A percentile compares a stretch with the other conserved stretches of the same genome.
Evolutionary conservation across 164 flowering plant species (phyloP).

Genomic region (Tetrastigma voinierianum): DNA sequence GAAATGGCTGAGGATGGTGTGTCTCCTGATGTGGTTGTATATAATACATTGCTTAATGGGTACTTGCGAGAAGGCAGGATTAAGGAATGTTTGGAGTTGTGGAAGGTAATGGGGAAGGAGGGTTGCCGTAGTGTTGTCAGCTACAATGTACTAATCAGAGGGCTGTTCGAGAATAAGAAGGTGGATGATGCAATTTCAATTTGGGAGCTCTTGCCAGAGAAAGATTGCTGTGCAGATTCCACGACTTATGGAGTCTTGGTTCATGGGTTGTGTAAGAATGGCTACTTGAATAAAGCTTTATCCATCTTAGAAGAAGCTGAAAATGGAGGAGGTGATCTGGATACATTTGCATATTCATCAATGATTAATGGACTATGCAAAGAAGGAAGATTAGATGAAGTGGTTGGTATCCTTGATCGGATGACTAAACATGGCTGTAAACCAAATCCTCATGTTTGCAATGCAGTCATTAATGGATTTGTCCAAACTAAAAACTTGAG

Average conservation of each 20-base stretch:
- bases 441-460: slow-evolving; percentile 52
- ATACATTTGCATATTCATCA: slow-evolving; percentile 64
- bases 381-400: slow-evolving; percentile 63
- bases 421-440: slow-evolving; percentile 46
- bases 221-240: slow-evolving; percentile 48
- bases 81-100: slow-evolving; percentile 44
- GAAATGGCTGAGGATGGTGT: slow-evolving; percentile 29
- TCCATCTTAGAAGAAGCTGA: slow-evolving; percentile 51
- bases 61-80: slow-evolving; percentile 46
- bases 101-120: slow-evolving; percentile 62
- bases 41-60: slow-evolving; percentile 75
- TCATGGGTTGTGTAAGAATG: slow-evolving; percentile 77
- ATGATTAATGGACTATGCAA: slow-evolving; percentile 60
- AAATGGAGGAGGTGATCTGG: slow-evolving; percentile 35
- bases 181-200: slow-evolving; percentile 59
- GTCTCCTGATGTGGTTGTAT: slow-evolving; percentile 41
- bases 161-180: slow-evolving; percentile 55
- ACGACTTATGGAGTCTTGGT: slow-evolving; percentile 64
- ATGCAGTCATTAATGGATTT: slow-evolving; percentile 63
- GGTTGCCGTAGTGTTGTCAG: slow-evolving; percentile 50
- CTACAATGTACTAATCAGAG: slow-evolving; percentile 61
- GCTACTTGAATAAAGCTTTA: slow-evolving; percentile 56
- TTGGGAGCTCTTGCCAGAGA: slow-evolving; percentile 55
- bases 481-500: slow-evolving; percentile 41
- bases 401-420: slow-evolving; percentile 31